Base-by-base conservation (phyloP, 768 basidiomycete species). In the Butyriboletus loyo region DNA sequence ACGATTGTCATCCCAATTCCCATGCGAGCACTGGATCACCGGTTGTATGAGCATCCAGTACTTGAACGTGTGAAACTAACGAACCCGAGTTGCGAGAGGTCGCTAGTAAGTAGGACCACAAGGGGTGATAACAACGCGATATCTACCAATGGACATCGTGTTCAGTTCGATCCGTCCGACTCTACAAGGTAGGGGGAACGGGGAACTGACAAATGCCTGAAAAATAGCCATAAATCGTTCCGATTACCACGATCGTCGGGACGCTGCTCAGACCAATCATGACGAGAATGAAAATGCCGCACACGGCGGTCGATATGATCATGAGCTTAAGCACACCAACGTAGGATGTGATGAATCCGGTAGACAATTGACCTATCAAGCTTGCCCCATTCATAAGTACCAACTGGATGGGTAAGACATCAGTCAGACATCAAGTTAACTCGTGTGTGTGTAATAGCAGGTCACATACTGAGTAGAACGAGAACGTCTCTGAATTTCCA, bases 11-110 rank as follows among this genome's bases (percentile, higher is more conserved):
- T 38, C 7, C 42, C 50, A 7, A 68, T 52, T 31, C 69, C 67
- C 58, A 69, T 63, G 17, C 69, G 67, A 11, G 53, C 69, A 22
- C 67, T 70, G 19, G 15, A 25, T 38, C 13, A 9, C 21, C 0
- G 1, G n/a, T 7, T 7, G 8, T 11, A 36, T 42, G 6, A 58
- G 37, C 21, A 22, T 9, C 38, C 22, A 8, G 8, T n/a, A n/a
- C 17, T 7, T 10, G 21, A 21, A 22, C 8, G 1, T 4, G 19
- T 9, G 1, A 11, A 35, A 21, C 8, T 7, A 5, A 63, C 72
- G n/a, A 25, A 73, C 37, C 84, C 84, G n/a, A 84, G 74, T 60
- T 84, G 81, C 2, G 74, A 68, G 30, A 78, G 66, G 28, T 74
- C 72, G 17, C 62, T 64, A 0, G 82, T 76, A 10, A 80, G 69